Evolutionary conservation across 2,329 filamentous ascomycete genomes (phyloP).

Genomic region (Claviceps lovelessii): DNA sequence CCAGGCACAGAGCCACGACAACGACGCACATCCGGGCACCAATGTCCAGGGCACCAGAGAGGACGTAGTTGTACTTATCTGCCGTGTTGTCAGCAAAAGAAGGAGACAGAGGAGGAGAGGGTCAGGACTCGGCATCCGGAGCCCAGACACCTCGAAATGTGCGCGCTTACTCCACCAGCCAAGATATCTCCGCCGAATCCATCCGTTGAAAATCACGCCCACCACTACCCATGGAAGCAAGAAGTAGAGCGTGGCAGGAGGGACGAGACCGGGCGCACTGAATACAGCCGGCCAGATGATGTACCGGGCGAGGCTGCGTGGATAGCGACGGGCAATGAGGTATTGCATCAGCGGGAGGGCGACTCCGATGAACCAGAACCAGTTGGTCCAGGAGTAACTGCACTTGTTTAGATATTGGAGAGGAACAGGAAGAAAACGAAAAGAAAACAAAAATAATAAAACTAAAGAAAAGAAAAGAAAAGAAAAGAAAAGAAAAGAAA

Average conservation of each 20-base stretch:
- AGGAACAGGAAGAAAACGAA: too few species aligned
- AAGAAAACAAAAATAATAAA: too few species aligned
- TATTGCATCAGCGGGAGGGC: conserved; percentile 32
- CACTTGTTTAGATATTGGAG: too few species aligned
- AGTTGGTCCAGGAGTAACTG: conserved; percentile 25
- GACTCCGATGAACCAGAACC: conserved; percentile 38
- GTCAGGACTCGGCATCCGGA: too few species aligned
- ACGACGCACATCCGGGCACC: conserved; percentile 41
- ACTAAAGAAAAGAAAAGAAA: too few species aligned
- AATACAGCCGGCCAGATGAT: conserved; percentile 39
- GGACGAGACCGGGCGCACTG: conserved; percentile 31
- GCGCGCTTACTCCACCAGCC: conserved; percentile 34
- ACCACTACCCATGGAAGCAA: conserved; percentile 40
- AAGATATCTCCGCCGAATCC: conserved; percentile 30
- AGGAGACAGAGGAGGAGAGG: too few species aligned
- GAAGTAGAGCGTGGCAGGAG: conserved; percentile 39
- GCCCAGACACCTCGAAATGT: too few species aligned
- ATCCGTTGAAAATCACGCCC: conserved; percentile 39
- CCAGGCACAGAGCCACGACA: conserved; percentile 31
- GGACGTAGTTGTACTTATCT: conserved; percentile 38
- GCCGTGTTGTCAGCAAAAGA: not conserved
- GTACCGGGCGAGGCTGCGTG: conserved; percentile 23
- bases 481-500: too few species aligned
- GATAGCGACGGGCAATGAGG: conserved; percentile 27
- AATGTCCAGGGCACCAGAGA: conserved; percentile 41